Conservation (phyloP, 352 stramenopile genomes). For the Globisporangium cederbergense region DNA sequence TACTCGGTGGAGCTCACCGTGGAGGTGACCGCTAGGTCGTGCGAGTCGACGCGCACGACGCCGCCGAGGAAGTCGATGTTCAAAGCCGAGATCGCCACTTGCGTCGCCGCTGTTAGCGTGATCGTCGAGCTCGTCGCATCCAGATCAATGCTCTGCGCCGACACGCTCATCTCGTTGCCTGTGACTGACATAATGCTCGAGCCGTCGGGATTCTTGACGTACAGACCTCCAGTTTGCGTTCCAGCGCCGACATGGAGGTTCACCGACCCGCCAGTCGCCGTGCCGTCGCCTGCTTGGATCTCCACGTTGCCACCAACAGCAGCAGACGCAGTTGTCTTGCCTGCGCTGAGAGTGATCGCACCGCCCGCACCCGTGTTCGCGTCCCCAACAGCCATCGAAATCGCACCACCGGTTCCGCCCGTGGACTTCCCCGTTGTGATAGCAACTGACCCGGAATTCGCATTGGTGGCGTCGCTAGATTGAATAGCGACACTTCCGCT, state of each 20-base stretch:
- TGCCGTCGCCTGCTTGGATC: conserved; percentile 35
- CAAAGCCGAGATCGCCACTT: conserved; percentile 39
- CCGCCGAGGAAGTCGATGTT: conserved; percentile 43
- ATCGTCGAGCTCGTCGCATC: conserved; percentile 42
- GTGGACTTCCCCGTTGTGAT: conserved; percentile 26
- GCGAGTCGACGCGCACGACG: conserved; percentile 40
- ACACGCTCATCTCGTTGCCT: conserved; percentile 28
- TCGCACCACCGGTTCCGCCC: conserved; percentile 33
- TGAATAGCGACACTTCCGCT: conserved; percentile 40
- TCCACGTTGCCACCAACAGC: conserved; percentile 37
- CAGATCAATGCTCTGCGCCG: conserved; percentile 32
- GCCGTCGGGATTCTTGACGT: conserved; percentile 24
- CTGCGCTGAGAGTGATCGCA: conserved; percentile 37
- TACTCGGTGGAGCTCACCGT: conserved; percentile 6
- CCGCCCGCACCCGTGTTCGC: conserved; percentile 31
- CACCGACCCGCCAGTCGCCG: conserved; percentile 34
- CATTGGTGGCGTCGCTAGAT: conserved; percentile 27
- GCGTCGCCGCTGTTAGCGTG: conserved; percentile 28
- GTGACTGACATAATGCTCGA: conserved; percentile 33
- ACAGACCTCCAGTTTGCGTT: conserved; percentile 23
- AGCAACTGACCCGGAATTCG: conserved; percentile 32
- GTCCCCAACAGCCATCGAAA: conserved; percentile 34
- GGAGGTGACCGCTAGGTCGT: conserved; percentile 38
- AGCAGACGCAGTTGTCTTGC: conserved; percentile 26
- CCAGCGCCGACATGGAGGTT: conserved; percentile 24